Evolutionary conservation across 257 asterid species (phyloP).

Genomic region (Salvia hispanica): DNA sequence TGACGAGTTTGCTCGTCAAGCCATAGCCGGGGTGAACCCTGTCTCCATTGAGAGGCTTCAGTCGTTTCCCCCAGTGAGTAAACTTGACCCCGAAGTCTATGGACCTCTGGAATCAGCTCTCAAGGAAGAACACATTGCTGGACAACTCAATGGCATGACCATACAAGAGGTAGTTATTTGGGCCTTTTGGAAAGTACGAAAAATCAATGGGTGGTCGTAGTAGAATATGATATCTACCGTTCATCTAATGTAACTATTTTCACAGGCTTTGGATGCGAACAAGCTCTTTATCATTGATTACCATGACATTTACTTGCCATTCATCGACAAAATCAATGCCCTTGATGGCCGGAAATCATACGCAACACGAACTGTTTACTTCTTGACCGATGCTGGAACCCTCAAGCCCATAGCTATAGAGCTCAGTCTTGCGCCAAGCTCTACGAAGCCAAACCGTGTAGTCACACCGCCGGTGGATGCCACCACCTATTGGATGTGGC

Average conservation of each 20-base stretch:
- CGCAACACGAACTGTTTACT: constrained; percentile 81
- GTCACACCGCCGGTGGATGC: constrained; percentile 80
- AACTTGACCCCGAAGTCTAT: constrained; percentile 74
- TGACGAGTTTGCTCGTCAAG: constrained; percentile 92
- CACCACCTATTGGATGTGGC: constrained; percentile 85
- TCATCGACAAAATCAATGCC: constrained; percentile 72
- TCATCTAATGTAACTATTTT: constrained; percentile 10
- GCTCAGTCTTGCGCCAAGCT: constrained; percentile 67
- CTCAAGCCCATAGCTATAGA: constrained; percentile 89
- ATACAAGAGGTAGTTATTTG: constrained; percentile 65
- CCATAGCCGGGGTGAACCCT: constrained; percentile 90
- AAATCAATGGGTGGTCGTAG: background rate
- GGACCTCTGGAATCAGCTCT: constrained; percentile 88
- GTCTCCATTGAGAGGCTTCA: constrained; percentile 76
- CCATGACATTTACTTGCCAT: constrained; percentile 86
- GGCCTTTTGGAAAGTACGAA: background rate
- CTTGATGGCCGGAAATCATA: constrained; percentile 89
- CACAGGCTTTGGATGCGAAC: constrained; percentile 75
- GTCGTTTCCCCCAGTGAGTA: constrained; percentile 76
- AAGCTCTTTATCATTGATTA: constrained; percentile 75
- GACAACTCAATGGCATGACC: constrained; percentile 81
- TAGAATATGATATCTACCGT: background rate
- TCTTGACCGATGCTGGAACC: constrained; percentile 71
- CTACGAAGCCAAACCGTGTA: constrained; percentile 63
- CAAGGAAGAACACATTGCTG: constrained; percentile 74